Percentiles rank a stretch among this genome's conserved stretches.
Conservation (phyloP, 2,329 filamentous ascomycete species). For the Sporothrix dimorphospora region DNA sequence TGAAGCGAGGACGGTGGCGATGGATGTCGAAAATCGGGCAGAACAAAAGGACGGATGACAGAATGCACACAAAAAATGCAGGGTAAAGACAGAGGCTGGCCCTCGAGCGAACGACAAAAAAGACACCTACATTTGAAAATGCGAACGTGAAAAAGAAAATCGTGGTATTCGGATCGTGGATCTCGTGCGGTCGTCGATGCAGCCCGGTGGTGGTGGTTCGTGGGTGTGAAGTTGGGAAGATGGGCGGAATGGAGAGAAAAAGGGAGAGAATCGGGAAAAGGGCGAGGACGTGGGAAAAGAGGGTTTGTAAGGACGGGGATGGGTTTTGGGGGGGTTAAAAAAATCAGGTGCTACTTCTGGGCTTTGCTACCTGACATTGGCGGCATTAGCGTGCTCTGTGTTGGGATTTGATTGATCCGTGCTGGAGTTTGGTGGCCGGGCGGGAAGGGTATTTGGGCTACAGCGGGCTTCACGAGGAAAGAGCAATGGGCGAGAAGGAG, state of each 20-base stretch:
- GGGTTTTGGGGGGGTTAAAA: not conserved
- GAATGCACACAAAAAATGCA: not conserved
- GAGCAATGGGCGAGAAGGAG: not conserved
- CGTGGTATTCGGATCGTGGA: constrained; percentile 7
- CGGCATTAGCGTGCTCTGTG: constrained; percentile 20
- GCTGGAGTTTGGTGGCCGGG: not conserved
- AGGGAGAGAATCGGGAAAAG: constrained; percentile 25
- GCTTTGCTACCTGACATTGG: constrained; percentile 23
- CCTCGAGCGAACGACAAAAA: not conserved
- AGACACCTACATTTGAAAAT: constrained; percentile 21
- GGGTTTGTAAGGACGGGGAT: constrained; percentile 20
- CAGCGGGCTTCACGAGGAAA: constrained; percentile 10
- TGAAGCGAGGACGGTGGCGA: constrained; percentile 23
- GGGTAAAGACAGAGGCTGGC: not conserved
- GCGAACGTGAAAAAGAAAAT: not conserved
- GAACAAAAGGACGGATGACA: constrained; percentile 3
- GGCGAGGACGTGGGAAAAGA: constrained; percentile 19
- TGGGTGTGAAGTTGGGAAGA: constrained; percentile 17
- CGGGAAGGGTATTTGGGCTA: not conserved
- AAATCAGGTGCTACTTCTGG: constrained; percentile 28
- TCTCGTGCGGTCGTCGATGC: constrained; percentile 14
- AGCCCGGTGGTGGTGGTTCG: constrained; percentile 3
- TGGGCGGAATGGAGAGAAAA: constrained; percentile 20
- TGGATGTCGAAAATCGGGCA: constrained; percentile 12
- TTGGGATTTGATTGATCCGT: constrained; percentile 17